A percentile compares a stretch with the other conserved stretches of the same genome.
phyloP scores from a whole-genome alignment of 371 early-diverging fungal genomes.

The Actinomortierella ambigua region DNA sequence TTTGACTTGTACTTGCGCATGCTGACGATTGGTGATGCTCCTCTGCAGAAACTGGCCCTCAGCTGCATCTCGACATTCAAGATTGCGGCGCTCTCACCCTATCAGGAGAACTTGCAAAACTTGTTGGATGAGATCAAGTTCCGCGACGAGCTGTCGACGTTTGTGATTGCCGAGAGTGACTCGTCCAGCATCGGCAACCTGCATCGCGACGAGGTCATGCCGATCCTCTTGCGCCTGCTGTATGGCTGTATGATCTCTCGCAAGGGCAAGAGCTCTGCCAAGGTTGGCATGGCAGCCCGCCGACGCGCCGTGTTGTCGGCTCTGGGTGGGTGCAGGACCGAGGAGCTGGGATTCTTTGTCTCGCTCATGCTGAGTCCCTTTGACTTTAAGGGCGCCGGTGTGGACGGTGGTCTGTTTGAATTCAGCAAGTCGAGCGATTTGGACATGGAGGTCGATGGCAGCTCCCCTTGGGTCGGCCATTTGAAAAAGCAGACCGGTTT shows the following conservation, averaged over 20 bases:
- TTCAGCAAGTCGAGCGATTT: constrained; percentile 16
- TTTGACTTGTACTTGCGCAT: constrained; percentile 70
- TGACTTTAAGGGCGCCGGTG: constrained; percentile 17
- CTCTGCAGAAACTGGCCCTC: constrained; percentile 79
- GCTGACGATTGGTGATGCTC: constrained; percentile 79
- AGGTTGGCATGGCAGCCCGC: constrained; percentile 69
- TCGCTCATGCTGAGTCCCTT: constrained; percentile 85
- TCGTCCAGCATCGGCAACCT: constrained; percentile 61
- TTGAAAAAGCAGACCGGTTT: constrained; percentile 81
- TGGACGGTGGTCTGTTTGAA: constrained; percentile 12
- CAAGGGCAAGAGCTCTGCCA: constrained; percentile 65
- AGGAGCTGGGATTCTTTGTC: constrained; percentile 75
- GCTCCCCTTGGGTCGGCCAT: constrained; percentile 45
- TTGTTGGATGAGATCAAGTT: constrained; percentile 86
- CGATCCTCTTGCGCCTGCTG: constrained; percentile 80
- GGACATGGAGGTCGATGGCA: constrained; percentile 17
- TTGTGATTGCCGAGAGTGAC: constrained; percentile 66
- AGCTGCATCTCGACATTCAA: constrained; percentile 87
- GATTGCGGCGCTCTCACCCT: constrained; percentile 65
- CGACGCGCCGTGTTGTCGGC: constrained; percentile 82
- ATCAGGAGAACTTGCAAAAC: constrained; percentile 75
- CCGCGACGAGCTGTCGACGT: constrained; percentile 84
- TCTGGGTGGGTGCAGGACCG: constrained; percentile 65
- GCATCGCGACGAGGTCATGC: constrained; percentile 74
- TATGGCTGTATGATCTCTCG: constrained; percentile 88